Evolutionary conservation across 345 rosid species (phyloP), one percentile per base, ranked within the genome.

Genomic region (Eucalyptus marginata): DNA sequence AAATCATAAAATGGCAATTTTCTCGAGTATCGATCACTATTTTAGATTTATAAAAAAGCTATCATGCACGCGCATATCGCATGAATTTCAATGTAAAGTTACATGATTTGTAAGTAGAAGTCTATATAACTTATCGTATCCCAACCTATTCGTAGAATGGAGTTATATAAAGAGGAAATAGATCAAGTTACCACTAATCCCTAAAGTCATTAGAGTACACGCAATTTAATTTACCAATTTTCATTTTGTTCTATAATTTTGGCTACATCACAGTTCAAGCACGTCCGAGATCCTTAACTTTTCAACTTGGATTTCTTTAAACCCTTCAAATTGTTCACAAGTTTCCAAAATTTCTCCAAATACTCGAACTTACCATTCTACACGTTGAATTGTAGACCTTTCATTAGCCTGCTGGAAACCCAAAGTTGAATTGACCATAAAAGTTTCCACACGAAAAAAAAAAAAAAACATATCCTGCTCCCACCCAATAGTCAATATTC

Each of bases 241-340:
- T 68, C 22, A 68, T 31, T 68, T 16, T 68, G 24, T 31, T 31
- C 43, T 31, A 31, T 68, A 10, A 68, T 31, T 16, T 68, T 10
- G 43, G 7, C 13, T 10, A 16, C 12, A 3, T 36, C 5, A 33
- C 6, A 68, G 6, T 9, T 17, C 24, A 40, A 17, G 12, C 25
- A 0, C 2, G 13, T 22, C 81, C 13, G 6, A 68, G 6, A 5
- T 17, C 13, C 25, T 9, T 13, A 0, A 33, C 44, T 68, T 68
- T 33, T 33, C 13, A 68, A 17, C 7, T 11, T 6, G 44, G 47
- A 22, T 36, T 71, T 40, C 27, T 71, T 20, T 22, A 71, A 36
- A 36, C 47, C 25, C 46, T 36, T 71, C 43, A 33, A 16, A 68
- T 33, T 31, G 22, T 33, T 68, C 46, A 20, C 13, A 71, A 10